Percentiles rank a stretch among this genome's conserved stretches.
Conservation (phyloP, 2,329 filamentous ascomycete genomes). For the Penicillium oxalicum region DNA sequence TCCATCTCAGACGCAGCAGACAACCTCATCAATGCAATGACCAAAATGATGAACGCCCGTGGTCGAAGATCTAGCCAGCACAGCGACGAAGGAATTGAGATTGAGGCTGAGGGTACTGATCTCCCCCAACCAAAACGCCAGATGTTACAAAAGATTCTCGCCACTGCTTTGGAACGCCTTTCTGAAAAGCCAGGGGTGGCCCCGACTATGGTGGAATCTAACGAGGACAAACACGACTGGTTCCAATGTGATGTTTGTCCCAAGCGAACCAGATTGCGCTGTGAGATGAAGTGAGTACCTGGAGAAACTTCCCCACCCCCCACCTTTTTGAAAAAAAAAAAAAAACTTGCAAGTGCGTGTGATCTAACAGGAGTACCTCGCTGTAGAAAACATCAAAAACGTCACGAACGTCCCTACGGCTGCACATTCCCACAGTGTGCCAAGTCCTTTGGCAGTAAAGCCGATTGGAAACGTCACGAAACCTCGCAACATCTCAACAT, state of each 20-base stretch:
- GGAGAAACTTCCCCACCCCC: slow-evolving; percentile 3
- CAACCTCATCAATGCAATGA: slow-evolving; percentile 31
- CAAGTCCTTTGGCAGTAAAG: slow-evolving; percentile 82
- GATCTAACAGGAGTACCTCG: slow-evolving; percentile 1
- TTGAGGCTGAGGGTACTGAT: slow-evolving; percentile 15
- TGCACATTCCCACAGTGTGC: slow-evolving; percentile 68
- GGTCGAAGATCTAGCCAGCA: slow-evolving; percentile 19
- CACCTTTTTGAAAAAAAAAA: background rate
- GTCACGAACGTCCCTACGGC: slow-evolving; percentile 73
- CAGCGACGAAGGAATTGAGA: slow-evolving; percentile 18
- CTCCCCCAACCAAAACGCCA: slow-evolving; percentile 27
- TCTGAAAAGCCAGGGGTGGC: slow-evolving; percentile 9
- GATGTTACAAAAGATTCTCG: slow-evolving; percentile 29
- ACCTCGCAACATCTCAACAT: slow-evolving; percentile 67
- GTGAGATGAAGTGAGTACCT: slow-evolving; percentile 32
- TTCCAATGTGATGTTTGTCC: slow-evolving; percentile 29
- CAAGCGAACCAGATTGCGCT: slow-evolving; percentile 28
- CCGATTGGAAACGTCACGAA: slow-evolving; percentile 91
- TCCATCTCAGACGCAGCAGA: slow-evolving; percentile 26
- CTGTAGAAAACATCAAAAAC: slow-evolving; percentile 72
- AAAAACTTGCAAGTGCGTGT: background rate
- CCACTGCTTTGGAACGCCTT: slow-evolving; percentile 24
- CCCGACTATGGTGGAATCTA: slow-evolving; percentile 1
- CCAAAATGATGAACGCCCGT: slow-evolving; percentile 27
- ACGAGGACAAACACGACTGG: slow-evolving; percentile 20